Base-by-base conservation (phyloP, 768 basidiomycete genomes). In the Pulveroboletus sp. region DNA sequence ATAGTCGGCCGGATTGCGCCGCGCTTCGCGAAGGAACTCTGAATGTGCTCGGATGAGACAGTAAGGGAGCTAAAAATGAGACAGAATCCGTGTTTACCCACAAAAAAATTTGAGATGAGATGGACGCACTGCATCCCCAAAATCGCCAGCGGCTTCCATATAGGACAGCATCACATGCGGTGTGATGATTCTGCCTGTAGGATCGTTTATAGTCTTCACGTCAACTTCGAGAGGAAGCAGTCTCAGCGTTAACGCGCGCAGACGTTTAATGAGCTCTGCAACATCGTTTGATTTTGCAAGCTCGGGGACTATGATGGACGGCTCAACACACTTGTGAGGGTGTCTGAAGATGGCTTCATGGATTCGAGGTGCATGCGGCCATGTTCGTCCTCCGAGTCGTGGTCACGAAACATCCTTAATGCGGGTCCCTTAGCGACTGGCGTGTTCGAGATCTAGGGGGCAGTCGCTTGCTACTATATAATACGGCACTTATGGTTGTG, bases 221-320 rank as follows among this genome's bases (percentile, higher is more conserved):
- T 86, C 78, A 14, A 94, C 90, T 68, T 94, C 83, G 9, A 92
- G 76, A 9, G 93, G 93, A 3, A 96, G 75, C 5, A 96, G 74
- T 38, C 71, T 76, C 47, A 87, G 66, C 3, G 86, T 89, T 58
- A 96, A 73, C 3, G 86, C 80, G 43, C 89, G 79, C 44, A 94
- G 72, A 34, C 93, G 82, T 57, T 79, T 86, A 30, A 93, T 79
- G 43, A 96, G 81, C 63, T 89, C 93, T 93, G 27, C 24, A 40
- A 57, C 22, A 24, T 13, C 16, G 7, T 43, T 45, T 38, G 23
- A 11, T 6, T 41, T 23, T 3, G 22, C 19, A 17, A 31, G 26
- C 13, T 9, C 27, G 2, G 30, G 6, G n/a, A 24, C 24, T 12
- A 10, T 2, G 14, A 4, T 3, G 20, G 23, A 40, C 4, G n/a